A percentile compares a stretch with the other conserved stretches of the same genome.
These are phyloP conservation scores for Apiotrichum akiyoshidainum DNA, from an alignment of 1,284 basidiomycete species.

Conservation along the genomic window DNA sequence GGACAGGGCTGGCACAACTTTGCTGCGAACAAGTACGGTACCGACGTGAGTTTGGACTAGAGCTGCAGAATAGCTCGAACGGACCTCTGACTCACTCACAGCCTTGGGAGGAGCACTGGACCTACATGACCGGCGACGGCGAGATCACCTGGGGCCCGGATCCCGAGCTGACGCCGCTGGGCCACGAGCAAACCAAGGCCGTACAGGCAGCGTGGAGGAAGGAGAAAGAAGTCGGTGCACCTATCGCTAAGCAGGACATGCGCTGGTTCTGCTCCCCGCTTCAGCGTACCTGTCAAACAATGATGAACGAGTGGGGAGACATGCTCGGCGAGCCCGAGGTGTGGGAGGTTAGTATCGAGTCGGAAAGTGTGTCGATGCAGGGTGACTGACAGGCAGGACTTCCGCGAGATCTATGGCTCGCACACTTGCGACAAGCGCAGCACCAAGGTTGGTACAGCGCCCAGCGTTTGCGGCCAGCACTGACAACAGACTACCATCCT, in stretches of 20 bases:
- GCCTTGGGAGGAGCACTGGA: slow-evolving; percentile 60
- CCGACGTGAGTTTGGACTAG: slow-evolving; percentile 50
- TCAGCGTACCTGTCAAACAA: slow-evolving; percentile 67
- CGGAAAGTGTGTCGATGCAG: neutral
- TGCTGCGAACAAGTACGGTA: slow-evolving; percentile 68
- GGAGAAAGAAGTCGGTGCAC: slow-evolving; percentile 59
- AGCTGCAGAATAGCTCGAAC: neutral
- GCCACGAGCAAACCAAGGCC: slow-evolving; percentile 61
- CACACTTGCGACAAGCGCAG: slow-evolving; percentile 49
- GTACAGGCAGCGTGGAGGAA: slow-evolving; percentile 59
- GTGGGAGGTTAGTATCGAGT: slow-evolving; percentile 34
- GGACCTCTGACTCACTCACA: slow-evolving; percentile 16
- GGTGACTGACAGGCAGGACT: slow-evolving; percentile 24
- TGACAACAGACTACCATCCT: slow-evolving; percentile 55
- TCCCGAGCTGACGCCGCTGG: slow-evolving; percentile 66
- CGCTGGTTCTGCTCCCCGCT: slow-evolving; percentile 69
- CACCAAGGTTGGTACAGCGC: slow-evolving; percentile 52
- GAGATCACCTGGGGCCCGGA: slow-evolving; percentile 79
- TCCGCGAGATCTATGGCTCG: slow-evolving; percentile 47
- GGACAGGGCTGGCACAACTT: slow-evolving; percentile 54
- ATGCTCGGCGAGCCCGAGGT: slow-evolving; percentile 41
- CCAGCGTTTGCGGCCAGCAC: too few relatives aligned
- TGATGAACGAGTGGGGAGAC: slow-evolving; percentile 62
- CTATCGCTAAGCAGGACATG: slow-evolving; percentile 54
- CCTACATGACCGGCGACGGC: slow-evolving; percentile 66